phyloP scores from a whole-genome alignment of 2,329 filamentous ascomycete species.

The Alternaria sp. region DNA sequence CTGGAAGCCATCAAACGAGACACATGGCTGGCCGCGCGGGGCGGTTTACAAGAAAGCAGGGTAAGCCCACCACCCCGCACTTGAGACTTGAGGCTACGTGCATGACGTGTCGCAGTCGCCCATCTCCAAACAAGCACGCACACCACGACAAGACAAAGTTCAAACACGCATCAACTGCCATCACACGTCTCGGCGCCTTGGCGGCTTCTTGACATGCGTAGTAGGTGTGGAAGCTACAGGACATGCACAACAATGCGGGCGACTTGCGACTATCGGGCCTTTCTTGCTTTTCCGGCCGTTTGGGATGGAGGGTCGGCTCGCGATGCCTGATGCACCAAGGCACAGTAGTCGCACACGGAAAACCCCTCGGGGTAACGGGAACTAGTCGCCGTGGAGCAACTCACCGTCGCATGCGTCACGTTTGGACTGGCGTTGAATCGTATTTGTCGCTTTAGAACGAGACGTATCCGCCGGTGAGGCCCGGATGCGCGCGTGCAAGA shows the following conservation, averaged over 20 bases:
- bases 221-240: conserved; percentile 5
- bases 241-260: neutral
- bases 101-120: conserved; percentile 13
- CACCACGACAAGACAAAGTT: conserved; percentile 10
- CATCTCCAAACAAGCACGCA: conserved; percentile 11
- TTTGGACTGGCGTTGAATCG: neutral
- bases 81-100: conserved; percentile 6
- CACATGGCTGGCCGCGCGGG: neutral
- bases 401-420: conserved; percentile 1
- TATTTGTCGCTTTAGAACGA: conserved; percentile 11
- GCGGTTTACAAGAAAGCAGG: neutral
- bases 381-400: conserved; percentile 7
- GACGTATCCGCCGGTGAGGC: conserved; percentile 18
- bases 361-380: conserved; percentile 20
- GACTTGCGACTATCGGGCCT: conserved; percentile 4
- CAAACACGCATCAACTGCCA: conserved; percentile 7
- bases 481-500: conserved; percentile 20
- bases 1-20: neutral
- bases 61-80: conserved; percentile 7
- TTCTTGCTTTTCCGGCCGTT: conserved; percentile 9
- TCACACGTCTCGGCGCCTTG: conserved; percentile 13
- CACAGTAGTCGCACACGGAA: conserved; percentile 10
- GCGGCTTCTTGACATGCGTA: conserved; percentile 3
- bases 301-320: conserved; percentile 9
- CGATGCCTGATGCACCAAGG: neutral